Evolutionary conservation across 1,284 basidiomycete species (phyloP).

Genomic region (Cystobasidium sp.): DNA sequence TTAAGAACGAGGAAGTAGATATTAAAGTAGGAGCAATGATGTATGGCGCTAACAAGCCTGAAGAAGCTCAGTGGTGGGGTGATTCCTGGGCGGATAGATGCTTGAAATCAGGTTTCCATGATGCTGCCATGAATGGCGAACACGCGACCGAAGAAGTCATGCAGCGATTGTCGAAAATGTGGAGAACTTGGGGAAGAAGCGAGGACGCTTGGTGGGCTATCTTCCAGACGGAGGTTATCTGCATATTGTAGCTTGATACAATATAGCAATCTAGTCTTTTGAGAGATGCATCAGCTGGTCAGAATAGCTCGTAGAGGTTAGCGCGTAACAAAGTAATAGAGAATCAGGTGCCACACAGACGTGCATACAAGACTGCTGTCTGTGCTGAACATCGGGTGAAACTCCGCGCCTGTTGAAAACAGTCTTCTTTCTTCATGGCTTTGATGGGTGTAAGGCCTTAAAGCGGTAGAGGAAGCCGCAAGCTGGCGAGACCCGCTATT

Average conservation of each 20-base stretch:
- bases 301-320: background rate
- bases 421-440: too few species aligned
- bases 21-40: conserved; percentile 4
- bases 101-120: conserved; percentile 28
- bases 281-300: too few species aligned
- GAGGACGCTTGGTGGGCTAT: conserved; percentile 44
- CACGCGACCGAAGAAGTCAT: conserved; percentile 36
- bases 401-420: too few species aligned
- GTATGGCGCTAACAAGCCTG: conserved; percentile 19
- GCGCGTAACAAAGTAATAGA: too few species aligned
- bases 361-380: too few species aligned
- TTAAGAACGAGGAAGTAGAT: conserved; percentile 12
- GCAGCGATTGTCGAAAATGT: conserved; percentile 25
- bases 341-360: too few species aligned
- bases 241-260: background rate
- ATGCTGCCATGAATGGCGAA: conserved; percentile 32
- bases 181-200: conserved; percentile 36
- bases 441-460: too few species aligned
- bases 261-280: background rate
- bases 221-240: conserved; percentile 42
- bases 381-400: too few species aligned
- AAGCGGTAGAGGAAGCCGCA: too few species aligned
- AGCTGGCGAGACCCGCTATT: too few species aligned
- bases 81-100: conserved; percentile 41
- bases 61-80: conserved; percentile 43